These are phyloP conservation scores for Taphrina deformans DNA, from an alignment of 1,139 yeast genomes.

Conservation along the genomic window DNA sequence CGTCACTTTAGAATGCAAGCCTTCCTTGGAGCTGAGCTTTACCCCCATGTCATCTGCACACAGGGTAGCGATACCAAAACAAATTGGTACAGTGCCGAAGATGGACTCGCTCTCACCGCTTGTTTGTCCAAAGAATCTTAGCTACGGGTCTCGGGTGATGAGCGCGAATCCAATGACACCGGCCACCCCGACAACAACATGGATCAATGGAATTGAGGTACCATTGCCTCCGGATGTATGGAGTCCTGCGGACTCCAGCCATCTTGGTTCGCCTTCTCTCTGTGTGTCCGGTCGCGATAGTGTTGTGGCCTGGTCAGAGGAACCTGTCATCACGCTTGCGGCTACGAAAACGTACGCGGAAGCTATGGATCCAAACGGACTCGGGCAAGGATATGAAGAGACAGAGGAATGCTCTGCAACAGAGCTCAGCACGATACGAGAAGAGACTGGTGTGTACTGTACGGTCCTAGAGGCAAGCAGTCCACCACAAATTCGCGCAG, in stretches of 20 bases:
- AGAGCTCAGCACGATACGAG: too few relatives aligned
- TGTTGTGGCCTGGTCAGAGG: too few relatives aligned
- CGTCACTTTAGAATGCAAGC: not conserved
- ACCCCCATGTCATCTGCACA: not conserved
- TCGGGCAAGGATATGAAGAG: too few relatives aligned
- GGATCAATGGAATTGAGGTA: conserved; percentile 17
- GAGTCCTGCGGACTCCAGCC: not conserved
- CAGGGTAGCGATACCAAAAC: not conserved
- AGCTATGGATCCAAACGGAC: too few relatives aligned
- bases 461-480: too few relatives aligned
- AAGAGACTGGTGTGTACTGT: too few relatives aligned
- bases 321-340: too few relatives aligned
- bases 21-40: not conserved
- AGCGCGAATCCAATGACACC: not conserved
- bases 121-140: not conserved
- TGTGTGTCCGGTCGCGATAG: too few relatives aligned
- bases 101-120: too few relatives aligned
- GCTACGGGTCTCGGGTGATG: not conserved
- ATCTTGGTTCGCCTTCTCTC: not conserved
- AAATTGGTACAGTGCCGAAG: not conserved
- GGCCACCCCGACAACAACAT: conserved; percentile 7
- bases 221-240: conserved; percentile 14
- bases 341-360: too few relatives aligned
- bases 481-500: too few relatives aligned
- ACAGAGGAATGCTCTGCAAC: too few relatives aligned